Evolutionary conservation across 2,329 filamentous ascomycete genomes (phyloP), one percentile per base, ranked within the genome.

Genomic region (Aschersonia sp.): DNA sequence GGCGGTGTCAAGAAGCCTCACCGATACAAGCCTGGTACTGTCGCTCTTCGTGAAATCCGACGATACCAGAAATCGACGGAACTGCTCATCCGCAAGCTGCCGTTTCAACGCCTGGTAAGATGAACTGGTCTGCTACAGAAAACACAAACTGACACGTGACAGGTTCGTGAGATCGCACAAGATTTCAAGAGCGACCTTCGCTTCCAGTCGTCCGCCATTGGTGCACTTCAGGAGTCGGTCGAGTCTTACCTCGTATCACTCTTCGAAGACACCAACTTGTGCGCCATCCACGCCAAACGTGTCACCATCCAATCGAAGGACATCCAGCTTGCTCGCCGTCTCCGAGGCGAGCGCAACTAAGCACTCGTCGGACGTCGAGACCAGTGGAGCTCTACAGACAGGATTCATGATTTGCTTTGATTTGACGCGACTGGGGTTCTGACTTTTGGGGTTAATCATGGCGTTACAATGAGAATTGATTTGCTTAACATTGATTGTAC

Each of bases 221-320:
- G 87, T 63, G 92, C 92, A 55, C 83, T 98, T 41, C 90, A 98
- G 74, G 92, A 98, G 77, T 95, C 92, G 48, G 89, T 95, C 56
- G 92, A 98, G 77, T 94, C 92, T 2, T 97, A 95, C 74, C 84
- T 98, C 62, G 89, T 97, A 70, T 94, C 89, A 43, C 83, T 97
- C 55, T 97, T 97, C 61, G 89, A 97, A 72, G 90, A 97, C 67
- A 95, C 90, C 73, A 97, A 97, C 76, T 74, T 95, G 47, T 97
- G 90, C 73, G 90, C 92, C 64, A 95, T 97, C 69, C 92, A 97
- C 73, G 90, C 92, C 72, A 97, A 97, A 82, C 88, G 92, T 74
- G 92, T 97, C 64, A 97, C 90, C 63, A 97, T 97, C 71, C 90
- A 90, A 71, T 83, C 82, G 56, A 95, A 95, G 78, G 90, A 95